A percentile compares a stretch with the other conserved stretches of the same genome.
These are phyloP conservation scores for Nakaseomyces delphensis DNA, from an alignment of 1,139 yeast genomes.

Conservation along the genomic window DNA sequence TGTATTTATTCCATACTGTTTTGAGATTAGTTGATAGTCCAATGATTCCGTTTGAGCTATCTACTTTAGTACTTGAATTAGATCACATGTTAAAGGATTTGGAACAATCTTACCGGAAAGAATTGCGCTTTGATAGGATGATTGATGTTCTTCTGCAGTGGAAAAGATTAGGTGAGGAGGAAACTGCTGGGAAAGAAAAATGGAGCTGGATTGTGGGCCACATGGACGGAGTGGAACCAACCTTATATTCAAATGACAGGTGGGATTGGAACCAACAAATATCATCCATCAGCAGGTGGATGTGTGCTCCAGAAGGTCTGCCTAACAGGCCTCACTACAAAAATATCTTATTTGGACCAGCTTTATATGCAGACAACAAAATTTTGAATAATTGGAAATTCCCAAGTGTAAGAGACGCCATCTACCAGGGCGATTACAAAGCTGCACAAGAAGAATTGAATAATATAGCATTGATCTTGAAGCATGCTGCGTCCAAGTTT, in stretches of 20 bases:
- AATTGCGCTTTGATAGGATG: constrained; percentile 28
- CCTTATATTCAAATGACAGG: constrained; percentile 58
- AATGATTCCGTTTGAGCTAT: constrained; percentile 60
- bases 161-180: constrained; percentile 36
- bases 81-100: constrained; percentile 43
- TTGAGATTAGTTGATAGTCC: constrained; percentile 64
- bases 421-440: constrained; percentile 37
- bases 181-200: constrained; percentile 29
- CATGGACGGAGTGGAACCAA: constrained; percentile 49
- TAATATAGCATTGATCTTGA: constrained; percentile 35
- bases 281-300: constrained; percentile 46
- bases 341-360: constrained; percentile 65
- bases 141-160: constrained; percentile 30
- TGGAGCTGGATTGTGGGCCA: constrained; percentile 27
- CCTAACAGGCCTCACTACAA: constrained; percentile 57
- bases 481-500: constrained; percentile 30
- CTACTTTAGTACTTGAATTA: constrained; percentile 41
- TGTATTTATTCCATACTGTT: constrained; percentile 45
- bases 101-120: constrained; percentile 34
- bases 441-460: constrained; percentile 51
- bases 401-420: constrained; percentile 65
- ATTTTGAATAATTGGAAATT: constrained; percentile 56
- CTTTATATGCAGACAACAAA: constrained; percentile 41
- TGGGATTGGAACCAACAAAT: constrained; percentile 74
- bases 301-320: constrained; percentile 42